phyloP scores from a whole-genome alignment of 306 rosid species.

The Vigna angularis region DNA sequence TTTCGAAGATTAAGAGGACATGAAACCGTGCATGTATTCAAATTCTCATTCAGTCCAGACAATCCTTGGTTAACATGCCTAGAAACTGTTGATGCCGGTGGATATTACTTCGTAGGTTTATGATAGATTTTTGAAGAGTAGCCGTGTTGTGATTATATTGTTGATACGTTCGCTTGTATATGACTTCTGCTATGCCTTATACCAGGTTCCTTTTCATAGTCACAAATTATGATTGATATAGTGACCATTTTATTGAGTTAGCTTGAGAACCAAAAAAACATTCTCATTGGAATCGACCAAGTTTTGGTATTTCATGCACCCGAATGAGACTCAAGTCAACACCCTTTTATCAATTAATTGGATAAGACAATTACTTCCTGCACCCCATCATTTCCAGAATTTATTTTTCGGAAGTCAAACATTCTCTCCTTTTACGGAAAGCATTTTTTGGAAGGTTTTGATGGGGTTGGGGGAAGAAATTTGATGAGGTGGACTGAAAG shows the following conservation, averaged over 20 bases:
- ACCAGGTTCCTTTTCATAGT: background rate
- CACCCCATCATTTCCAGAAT: too few relatives aligned
- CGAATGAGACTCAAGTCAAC: too few relatives aligned
- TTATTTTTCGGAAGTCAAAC: too few relatives aligned
- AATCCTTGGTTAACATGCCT: background rate
- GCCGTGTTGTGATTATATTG: background rate
- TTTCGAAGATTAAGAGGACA: conserved; percentile 87
- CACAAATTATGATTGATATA: background rate
- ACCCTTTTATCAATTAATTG: too few relatives aligned
- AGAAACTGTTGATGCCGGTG: conserved; percentile 5
- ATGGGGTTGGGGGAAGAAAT: too few relatives aligned
- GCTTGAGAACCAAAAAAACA: background rate
- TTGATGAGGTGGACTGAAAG: too few relatives aligned
- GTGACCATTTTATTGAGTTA: conserved; percentile 13
- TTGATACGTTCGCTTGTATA: conserved; percentile 18
- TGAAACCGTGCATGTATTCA: conserved; percentile 45
- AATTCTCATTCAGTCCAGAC: too few relatives aligned
- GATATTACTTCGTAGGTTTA: conserved; percentile 26
- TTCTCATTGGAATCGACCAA: background rate
- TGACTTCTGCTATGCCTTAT: conserved; percentile 22
- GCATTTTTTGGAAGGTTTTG: too few relatives aligned
- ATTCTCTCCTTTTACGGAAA: too few relatives aligned
- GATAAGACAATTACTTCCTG: too few relatives aligned
- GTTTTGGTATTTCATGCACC: background rate
- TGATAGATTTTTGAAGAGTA: conserved; percentile 29